Conservation (phyloP, 106 monocot species). For the Cymbidium sinense region DNA sequence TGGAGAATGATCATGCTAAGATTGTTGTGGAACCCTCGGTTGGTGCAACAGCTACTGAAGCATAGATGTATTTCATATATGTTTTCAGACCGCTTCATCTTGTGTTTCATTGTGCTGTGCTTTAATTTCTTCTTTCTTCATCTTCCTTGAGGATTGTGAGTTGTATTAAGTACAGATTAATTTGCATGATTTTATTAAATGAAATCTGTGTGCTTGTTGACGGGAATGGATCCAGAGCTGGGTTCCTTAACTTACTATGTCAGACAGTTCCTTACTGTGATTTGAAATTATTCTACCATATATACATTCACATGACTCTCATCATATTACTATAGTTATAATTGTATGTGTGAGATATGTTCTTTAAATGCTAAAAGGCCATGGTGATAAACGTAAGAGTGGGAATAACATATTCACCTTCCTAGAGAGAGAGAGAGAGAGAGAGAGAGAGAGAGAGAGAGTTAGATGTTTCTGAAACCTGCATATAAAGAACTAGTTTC, state of each 20-base stretch:
- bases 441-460: too few species aligned
- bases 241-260: constrained; percentile 1
- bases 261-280: too few species aligned
- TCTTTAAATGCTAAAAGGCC: too few species aligned
- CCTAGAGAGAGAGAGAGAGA: too few species aligned
- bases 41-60: neutral
- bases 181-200: constrained; percentile 2
- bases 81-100: neutral
- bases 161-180: neutral
- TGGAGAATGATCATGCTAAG: constrained; percentile 24
- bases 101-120: neutral
- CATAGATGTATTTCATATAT: neutral
- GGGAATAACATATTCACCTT: too few species aligned
- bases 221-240: neutral
- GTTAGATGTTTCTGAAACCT: too few species aligned
- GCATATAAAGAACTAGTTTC: neutral
- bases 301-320: too few species aligned
- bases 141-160: constrained; percentile 1
- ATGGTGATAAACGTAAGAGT: too few species aligned
- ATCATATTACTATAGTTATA: too few species aligned
- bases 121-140: neutral
- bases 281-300: too few species aligned
- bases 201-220: neutral
- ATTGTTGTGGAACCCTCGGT: neutral
- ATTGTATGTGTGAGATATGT: too few species aligned